These are phyloP conservation scores for Prunus kanzakura DNA, from an alignment of 306 rosid genomes.

Conservation along the genomic window DNA sequence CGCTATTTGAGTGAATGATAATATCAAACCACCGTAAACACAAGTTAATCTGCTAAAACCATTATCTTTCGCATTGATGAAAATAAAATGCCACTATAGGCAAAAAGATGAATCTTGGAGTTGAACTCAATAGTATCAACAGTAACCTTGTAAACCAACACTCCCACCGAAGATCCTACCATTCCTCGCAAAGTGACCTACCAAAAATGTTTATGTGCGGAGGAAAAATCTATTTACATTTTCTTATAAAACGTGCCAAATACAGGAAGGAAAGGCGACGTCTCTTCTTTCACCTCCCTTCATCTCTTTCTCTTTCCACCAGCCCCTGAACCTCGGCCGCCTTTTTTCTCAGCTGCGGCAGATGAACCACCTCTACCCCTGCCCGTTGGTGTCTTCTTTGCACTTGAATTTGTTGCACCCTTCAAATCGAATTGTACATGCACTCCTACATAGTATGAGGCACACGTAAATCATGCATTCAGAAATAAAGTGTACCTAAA, in stretches of 20 bases:
- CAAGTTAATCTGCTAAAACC: no score
- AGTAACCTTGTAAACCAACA: background rate
- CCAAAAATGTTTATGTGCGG: conserved; percentile 13
- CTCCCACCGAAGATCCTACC: background rate
- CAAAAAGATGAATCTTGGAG: no score
- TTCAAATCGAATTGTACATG: conserved; percentile 79
- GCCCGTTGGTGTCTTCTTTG: conserved; percentile 62
- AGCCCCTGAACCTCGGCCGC: conserved; percentile 56
- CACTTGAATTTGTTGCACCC: conserved; percentile 53
- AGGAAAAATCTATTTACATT: conserved; percentile 7
- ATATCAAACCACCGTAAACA: no score
- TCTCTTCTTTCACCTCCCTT: conserved; percentile 18
- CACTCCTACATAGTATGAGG: conserved; percentile 40
- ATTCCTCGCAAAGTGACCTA: conserved; percentile 1
- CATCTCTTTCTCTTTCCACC: conserved; percentile 82
- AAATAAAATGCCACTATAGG: no score
- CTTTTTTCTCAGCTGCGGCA: conserved; percentile 46
- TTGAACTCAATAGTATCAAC: background rate
- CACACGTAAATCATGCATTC: conserved; percentile 2
- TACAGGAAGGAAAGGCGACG: background rate
- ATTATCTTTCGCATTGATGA: no score
- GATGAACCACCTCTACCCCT: conserved; percentile 70
- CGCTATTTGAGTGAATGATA: no score
- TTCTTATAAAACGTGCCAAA: background rate
- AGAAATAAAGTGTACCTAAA: background rate